phyloP scores from a whole-genome alignment of 2,329 filamentous ascomycete genomes.

The Pestalotiopsis sp. region DNA sequence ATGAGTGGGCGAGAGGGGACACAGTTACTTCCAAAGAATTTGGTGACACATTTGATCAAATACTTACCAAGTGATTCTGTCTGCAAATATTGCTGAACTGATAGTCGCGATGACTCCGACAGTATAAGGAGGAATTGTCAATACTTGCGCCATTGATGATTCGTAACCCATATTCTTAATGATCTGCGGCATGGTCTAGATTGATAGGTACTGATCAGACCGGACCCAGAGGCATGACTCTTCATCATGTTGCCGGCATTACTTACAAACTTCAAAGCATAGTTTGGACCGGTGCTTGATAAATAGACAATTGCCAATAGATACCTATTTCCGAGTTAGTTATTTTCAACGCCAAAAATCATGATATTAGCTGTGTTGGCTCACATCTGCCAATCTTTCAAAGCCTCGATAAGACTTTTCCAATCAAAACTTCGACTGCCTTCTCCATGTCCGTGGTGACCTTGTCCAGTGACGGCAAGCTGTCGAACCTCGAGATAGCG shows the following conservation, averaged over 20 bases:
- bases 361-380: background rate
- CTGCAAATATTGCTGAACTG: background rate
- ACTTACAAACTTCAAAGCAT: slow-evolving; percentile 4
- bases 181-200: slow-evolving; percentile 1
- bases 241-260: background rate
- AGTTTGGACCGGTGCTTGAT: slow-evolving; percentile 4
- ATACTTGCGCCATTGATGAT: slow-evolving; percentile 5
- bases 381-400: slow-evolving; percentile 10
- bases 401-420: background rate
- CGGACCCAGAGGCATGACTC: background rate
- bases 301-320: slow-evolving; percentile 4
- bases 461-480: slow-evolving; percentile 1
- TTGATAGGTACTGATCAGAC: background rate
- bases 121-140: background rate
- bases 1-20: background rate
- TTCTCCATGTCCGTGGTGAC: background rate
- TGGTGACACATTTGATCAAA: background rate
- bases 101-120: slow-evolving; percentile 3
- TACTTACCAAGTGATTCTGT: background rate
- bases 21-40: too few species aligned
- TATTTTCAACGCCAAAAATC: background rate
- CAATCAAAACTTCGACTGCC: background rate
- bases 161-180: slow-evolving; percentile 10
- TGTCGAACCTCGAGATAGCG: slow-evolving; percentile 5
- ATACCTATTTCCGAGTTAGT: background rate